These are phyloP conservation scores for Zymoseptoria ardabiliae DNA, from an alignment of 2,329 filamentous ascomycete genomes.

Conservation along the genomic window DNA sequence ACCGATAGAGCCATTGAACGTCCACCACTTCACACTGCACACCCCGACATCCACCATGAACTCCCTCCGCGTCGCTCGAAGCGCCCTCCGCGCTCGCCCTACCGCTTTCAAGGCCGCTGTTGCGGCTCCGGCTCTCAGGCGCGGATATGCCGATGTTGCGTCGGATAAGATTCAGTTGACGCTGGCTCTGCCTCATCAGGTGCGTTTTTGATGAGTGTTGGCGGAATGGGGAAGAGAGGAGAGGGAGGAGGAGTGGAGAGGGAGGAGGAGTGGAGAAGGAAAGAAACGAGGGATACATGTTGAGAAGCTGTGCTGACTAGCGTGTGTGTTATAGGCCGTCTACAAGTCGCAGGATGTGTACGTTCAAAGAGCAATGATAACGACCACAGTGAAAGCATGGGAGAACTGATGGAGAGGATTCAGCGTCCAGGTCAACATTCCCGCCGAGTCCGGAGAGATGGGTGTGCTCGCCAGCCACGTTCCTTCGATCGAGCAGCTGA, in stretches of 20 bases:
- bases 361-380: conserved; percentile 30
- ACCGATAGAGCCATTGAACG: not conserved
- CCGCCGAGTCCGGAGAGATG: conserved; percentile 98
- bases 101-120: conserved; percentile 58
- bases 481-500: conserved; percentile 96
- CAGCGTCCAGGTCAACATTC: conserved; percentile 96
- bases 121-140: conserved; percentile 64
- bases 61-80: conserved; percentile 85
- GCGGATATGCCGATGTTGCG: conserved; percentile 67
- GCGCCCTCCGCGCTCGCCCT: conserved; percentile 77
- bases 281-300: not conserved
- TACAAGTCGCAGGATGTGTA: conserved; percentile 67
- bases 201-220: conserved; percentile 46
- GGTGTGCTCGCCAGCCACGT: conserved; percentile 99
- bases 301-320: conserved; percentile 14
- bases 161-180: conserved; percentile 81
- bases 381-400: no score
- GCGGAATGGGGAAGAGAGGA: not conserved
- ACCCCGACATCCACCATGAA: conserved; percentile 59
- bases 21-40: conserved; percentile 4
- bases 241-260: not conserved
- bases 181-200: conserved; percentile 95
- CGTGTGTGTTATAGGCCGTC: conserved; percentile 46
- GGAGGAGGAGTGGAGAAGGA: not conserved
- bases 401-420: conserved; percentile 24